Percentiles rank a stretch among this genome's conserved stretches.
These are phyloP conservation scores for Botryotinia narcissicola DNA, from an alignment of 2,329 filamentous ascomycete genomes.

Conservation along the genomic window DNA sequence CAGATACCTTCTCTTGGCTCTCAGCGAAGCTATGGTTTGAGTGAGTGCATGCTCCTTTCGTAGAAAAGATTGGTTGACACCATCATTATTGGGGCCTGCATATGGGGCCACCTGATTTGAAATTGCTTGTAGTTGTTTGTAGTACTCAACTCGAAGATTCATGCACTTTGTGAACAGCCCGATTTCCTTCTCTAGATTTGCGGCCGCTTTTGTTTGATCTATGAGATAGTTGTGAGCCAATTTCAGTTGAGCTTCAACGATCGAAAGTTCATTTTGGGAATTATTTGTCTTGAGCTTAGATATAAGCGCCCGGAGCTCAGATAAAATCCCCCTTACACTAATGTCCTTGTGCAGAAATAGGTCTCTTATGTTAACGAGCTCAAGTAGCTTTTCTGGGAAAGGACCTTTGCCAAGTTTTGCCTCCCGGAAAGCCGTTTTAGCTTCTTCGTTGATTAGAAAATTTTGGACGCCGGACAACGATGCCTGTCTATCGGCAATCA, in stretches of 20 bases:
- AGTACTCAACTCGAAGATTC: slow-evolving; percentile 86
- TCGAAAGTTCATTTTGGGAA: slow-evolving; percentile 59
- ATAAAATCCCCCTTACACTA: slow-evolving; percentile 68
- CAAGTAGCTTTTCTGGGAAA: slow-evolving; percentile 60
- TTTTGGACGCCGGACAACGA: slow-evolving; percentile 77
- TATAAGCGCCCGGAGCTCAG: slow-evolving; percentile 64
- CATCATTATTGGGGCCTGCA: slow-evolving; percentile 49
- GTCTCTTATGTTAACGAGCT: slow-evolving; percentile 50
- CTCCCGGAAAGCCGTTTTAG: slow-evolving; percentile 51
- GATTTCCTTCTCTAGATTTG: slow-evolving; percentile 63
- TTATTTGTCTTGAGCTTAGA: slow-evolving; percentile 61
- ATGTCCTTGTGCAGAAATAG: slow-evolving; percentile 51
- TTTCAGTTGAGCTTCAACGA: slow-evolving; percentile 63
- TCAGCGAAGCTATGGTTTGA: slow-evolving; percentile 58
- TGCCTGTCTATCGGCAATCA: slow-evolving; percentile 75
- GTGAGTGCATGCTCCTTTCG: slow-evolving; percentile 58
- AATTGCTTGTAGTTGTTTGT: slow-evolving; percentile 84
- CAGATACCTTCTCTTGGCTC: slow-evolving; percentile 75
- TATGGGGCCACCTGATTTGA: slow-evolving; percentile 82
- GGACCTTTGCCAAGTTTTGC: slow-evolving; percentile 66
- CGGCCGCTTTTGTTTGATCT: slow-evolving; percentile 50
- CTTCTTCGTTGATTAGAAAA: slow-evolving; percentile 70
- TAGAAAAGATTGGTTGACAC: slow-evolving; percentile 45
- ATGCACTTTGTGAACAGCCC: slow-evolving; percentile 74
- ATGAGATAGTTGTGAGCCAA: slow-evolving; percentile 54